phyloP scores from a whole-genome alignment of 2,329 filamentous ascomycete genomes.

The Fusarium denticulatum region DNA sequence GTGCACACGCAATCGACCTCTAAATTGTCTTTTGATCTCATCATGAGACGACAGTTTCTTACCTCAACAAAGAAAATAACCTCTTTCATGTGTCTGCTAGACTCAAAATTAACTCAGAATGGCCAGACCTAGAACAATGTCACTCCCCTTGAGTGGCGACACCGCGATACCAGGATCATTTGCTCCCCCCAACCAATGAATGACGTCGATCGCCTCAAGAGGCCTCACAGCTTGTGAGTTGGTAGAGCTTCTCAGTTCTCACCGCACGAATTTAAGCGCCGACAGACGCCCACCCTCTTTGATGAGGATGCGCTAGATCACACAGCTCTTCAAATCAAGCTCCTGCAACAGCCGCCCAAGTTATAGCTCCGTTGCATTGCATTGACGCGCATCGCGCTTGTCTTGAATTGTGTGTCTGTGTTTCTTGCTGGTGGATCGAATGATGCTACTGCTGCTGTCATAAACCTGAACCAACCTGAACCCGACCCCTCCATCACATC shows the following conservation, averaged over 20 bases:
- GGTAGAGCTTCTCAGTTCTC: conserved; percentile 1
- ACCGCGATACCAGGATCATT: conserved; percentile 19
- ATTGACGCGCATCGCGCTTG: conserved; percentile 40
- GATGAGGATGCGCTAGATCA: conserved; percentile 8
- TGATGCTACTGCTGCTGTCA: conserved; percentile 9
- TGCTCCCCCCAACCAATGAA: conserved; percentile 35
- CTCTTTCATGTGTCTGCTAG: background rate
- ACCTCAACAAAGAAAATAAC: background rate
- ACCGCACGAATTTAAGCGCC: conserved; percentile 41
- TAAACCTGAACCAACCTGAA: conserved; percentile 12
- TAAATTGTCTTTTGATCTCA: background rate
- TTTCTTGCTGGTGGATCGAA: conserved; percentile 17
- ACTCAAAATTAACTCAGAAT: background rate
- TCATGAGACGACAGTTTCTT: background rate
- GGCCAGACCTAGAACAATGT: conserved; percentile 1
- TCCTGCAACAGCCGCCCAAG: conserved; percentile 17
- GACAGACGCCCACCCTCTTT: conserved; percentile 34
- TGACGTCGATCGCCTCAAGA: conserved; percentile 39
- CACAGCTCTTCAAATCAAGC: conserved; percentile 26
- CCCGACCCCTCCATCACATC: conserved; percentile 35
- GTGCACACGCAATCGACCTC: conserved; percentile 23
- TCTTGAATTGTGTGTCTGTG: background rate
- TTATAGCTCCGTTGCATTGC: conserved; percentile 1
- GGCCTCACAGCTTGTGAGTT: conserved; percentile 36
- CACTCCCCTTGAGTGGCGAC: conserved; percentile 25